phyloP scores from a whole-genome alignment of 2,329 filamentous ascomycete genomes.

The Colletotrichum gigasporum region DNA sequence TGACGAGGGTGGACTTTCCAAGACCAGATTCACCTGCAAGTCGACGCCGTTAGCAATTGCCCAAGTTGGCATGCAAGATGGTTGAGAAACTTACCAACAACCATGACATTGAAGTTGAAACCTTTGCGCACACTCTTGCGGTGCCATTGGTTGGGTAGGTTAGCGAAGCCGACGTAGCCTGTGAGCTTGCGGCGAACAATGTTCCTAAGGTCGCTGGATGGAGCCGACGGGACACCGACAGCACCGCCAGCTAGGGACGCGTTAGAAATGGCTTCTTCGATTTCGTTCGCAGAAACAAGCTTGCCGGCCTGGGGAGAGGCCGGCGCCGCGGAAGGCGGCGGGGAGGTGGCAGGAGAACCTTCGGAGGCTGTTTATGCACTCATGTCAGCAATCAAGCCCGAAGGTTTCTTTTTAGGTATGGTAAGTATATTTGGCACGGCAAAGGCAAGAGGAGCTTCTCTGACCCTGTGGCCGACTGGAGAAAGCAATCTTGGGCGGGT shows the following conservation, averaged over 20 bases:
- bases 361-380: constrained; percentile 51
- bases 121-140: constrained; percentile 99
- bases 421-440: constrained; percentile 18
- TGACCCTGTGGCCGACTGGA: neutral
- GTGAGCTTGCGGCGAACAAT: constrained; percentile 98
- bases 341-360: constrained; percentile 49
- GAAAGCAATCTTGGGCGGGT: constrained; percentile 52
- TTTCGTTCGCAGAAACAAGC: constrained; percentile 42
- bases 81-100: constrained; percentile 81
- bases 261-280: constrained; percentile 49
- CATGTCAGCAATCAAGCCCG: constrained; percentile 46
- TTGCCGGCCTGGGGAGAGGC: constrained; percentile 52
- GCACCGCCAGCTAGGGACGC: constrained; percentile 38
- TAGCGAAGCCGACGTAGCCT: constrained; percentile 98
- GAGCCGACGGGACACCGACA: constrained; percentile 49
- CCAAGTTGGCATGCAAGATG: neutral
- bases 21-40: constrained; percentile 92
- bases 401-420: constrained; percentile 29
- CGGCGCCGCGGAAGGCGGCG: constrained; percentile 51
- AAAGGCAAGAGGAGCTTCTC: constrained; percentile 20
- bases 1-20: constrained; percentile 98
- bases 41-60: constrained; percentile 24
- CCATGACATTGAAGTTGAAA: constrained; percentile 99
- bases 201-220: constrained; percentile 82
- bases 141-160: constrained; percentile 99